phyloP scores from a whole-genome alignment of 768 basidiomycete species.

The Clavulina sp. region DNA sequence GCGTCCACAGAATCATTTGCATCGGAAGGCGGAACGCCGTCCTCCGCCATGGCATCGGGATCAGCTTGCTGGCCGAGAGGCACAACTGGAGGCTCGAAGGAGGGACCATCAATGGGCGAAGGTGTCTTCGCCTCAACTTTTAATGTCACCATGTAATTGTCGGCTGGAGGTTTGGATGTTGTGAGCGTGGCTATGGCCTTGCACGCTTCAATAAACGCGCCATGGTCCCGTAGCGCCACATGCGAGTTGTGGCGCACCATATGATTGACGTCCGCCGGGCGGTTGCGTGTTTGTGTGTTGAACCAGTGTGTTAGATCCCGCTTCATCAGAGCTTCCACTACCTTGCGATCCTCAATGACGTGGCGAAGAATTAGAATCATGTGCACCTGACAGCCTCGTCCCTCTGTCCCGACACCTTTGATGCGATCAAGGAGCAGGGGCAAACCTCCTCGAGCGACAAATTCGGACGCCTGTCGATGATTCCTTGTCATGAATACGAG shows the following conservation, averaged over 20 bases:
- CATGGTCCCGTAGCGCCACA: conserved; percentile 65
- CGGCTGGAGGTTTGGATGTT: conserved; percentile 32
- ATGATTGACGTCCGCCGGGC: conserved; percentile 42
- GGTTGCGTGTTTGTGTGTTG: conserved; percentile 40
- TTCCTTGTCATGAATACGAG: conserved; percentile 74
- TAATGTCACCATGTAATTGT: conserved; percentile 39
- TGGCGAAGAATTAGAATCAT: conserved; percentile 84
- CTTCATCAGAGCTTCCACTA: conserved; percentile 55
- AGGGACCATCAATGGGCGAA: not conserved
- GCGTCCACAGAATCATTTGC: conserved; percentile 31
- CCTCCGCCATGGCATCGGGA: conserved; percentile 15
- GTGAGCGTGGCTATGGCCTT: conserved; percentile 54
- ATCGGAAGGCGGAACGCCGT: conserved; percentile 12
- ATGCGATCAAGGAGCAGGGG: conserved; percentile 47
- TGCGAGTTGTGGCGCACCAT: conserved; percentile 64
- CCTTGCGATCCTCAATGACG: conserved; percentile 56
- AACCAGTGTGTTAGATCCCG: conserved; percentile 74
- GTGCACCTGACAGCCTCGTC: conserved; percentile 55
- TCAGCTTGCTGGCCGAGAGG: not conserved
- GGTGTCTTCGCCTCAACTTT: conserved; percentile 17
- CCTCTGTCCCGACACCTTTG: conserved; percentile 33
- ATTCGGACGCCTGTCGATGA: conserved; percentile 39
- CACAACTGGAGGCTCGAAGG: conserved; percentile 1
- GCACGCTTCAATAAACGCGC: conserved; percentile 56
- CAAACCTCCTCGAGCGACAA: conserved; percentile 53